Evolutionary conservation across 192 early-diverging fungal species (phyloP).

Genomic region (Jimgerdemannia lactiflua): DNA sequence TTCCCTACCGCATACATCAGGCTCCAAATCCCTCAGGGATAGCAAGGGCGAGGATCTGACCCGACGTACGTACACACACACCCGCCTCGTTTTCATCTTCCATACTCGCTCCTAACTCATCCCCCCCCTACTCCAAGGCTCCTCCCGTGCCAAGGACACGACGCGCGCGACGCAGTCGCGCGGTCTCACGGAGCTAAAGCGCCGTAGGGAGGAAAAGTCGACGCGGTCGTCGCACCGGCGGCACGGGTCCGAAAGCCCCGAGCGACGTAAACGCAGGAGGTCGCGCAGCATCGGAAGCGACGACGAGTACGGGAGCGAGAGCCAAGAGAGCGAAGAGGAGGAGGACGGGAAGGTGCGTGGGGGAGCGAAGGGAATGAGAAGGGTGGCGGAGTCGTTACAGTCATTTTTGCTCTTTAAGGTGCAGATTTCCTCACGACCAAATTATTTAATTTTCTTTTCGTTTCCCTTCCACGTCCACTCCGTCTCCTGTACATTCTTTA

Average conservation of each 20-base stretch:
- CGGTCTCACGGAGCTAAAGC: slow-evolving; percentile 51
- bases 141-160: slow-evolving; percentile 46
- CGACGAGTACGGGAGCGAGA: slow-evolving; percentile 27
- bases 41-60: neutral
- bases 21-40: neutral
- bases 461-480: neutral
- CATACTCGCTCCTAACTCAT: neutral
- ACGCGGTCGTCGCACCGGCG: slow-evolving; percentile 16
- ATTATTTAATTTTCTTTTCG: neutral
- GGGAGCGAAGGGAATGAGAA: slow-evolving; percentile 14
- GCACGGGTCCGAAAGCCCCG: slow-evolving; percentile 28
- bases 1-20: neutral
- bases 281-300: slow-evolving; percentile 12
- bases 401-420: neutral
- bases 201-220: slow-evolving; percentile 52
- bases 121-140: slow-evolving; percentile 25
- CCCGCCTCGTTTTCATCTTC: neutral
- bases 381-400: neutral
- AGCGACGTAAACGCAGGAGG: slow-evolving; percentile 17
- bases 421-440: too few relatives aligned
- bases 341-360: slow-evolving; percentile 21
- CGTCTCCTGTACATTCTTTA: neutral
- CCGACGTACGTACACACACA: neutral
- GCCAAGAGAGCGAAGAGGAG: slow-evolving; percentile 31
- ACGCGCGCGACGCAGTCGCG: slow-evolving; percentile 22